Base-by-base conservation (phyloP, 164 flowering plant species). In the Aristolochia californica region DNA sequence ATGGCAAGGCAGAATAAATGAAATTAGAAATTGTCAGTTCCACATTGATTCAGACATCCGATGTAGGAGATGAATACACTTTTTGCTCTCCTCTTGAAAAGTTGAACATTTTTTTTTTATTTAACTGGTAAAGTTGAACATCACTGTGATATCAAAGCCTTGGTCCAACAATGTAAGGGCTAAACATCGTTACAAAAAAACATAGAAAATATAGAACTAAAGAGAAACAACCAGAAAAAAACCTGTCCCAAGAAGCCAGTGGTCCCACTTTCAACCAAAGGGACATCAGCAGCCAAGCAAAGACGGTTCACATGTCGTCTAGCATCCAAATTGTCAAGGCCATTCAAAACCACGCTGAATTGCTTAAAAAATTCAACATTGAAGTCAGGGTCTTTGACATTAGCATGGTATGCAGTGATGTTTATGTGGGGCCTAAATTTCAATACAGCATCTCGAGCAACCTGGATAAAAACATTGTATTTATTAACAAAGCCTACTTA, bases 241-340 rank as follows among this genome's bases (percentile, higher is more conserved):
- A 89, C 97, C 99, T 93, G 99, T 53, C 99, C 99, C 57, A 93
- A 72, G 67, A 93, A 93, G n/a, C 97, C 99, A 50, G 91, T 87
- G 48, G 99, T 87, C 56, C 99, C 99, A 78, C 99, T 93, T 72
- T 93, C 99, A 56, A 93, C 83, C 69, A 93, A 73, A 58, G 97
- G 99, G 16, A 87, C 87, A 66, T 76, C 90, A 75, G 97, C 91
- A 56, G 97, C 97, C 78, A 93, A 75, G 73, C 97, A 89, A 52
- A 93, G 84, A 51, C 97, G 96, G 63, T 93, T 93, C 45, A 93
- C 97, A 77, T 93, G 95, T 25, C 99, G 75, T 71, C 99, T 78
- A 47, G 99, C 99, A 75, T 89, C 97, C 56, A 93, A 68, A 74
- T 93, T 89, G 72, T 89, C 99, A 53, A 93, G 95, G 54, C 99